These are phyloP conservation scores for Warburgia ugandensis DNA, from an alignment of 164 flowering plant species.

Conservation along the genomic window DNA sequence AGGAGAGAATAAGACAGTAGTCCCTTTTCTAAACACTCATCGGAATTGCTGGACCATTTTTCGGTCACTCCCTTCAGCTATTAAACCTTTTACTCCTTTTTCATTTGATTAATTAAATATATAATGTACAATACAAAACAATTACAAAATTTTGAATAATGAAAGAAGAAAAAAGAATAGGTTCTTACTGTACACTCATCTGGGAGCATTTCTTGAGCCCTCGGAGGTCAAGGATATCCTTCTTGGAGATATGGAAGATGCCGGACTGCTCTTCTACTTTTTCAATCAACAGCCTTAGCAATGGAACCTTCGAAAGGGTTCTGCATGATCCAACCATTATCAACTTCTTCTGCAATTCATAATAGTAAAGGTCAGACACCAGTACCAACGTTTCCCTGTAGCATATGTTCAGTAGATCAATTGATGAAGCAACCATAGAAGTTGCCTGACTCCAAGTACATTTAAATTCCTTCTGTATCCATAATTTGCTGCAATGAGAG, in stretches of 20 bases:
- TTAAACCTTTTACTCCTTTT: too few relatives aligned
- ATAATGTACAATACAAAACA: neutral
- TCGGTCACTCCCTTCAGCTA: too few relatives aligned
- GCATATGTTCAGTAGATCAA: too few relatives aligned
- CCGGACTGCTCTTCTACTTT: slow-evolving; percentile 77
- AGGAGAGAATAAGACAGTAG: too few relatives aligned
- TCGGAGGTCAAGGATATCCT: slow-evolving; percentile 34
- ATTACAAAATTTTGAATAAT: neutral
- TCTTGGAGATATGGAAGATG: slow-evolving; percentile 35
- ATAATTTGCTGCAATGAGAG: too few relatives aligned
- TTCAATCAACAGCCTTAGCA: slow-evolving; percentile 79
- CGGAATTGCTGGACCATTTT: too few relatives aligned
- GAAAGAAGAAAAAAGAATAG: neutral
- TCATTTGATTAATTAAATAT: too few relatives aligned
- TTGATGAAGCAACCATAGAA: too few relatives aligned
- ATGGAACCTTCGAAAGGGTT: slow-evolving; percentile 80
- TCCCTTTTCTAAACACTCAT: too few relatives aligned
- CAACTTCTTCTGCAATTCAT: slow-evolving; percentile 69
- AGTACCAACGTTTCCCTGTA: too few relatives aligned
- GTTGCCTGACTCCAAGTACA: too few relatives aligned
- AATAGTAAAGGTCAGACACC: neutral
- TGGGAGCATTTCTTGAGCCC: slow-evolving; percentile 51
- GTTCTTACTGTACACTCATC: slow-evolving; percentile 12
- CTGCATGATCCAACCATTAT: slow-evolving; percentile 88
- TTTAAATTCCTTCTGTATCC: too few relatives aligned